Evolutionary conservation across 1,284 basidiomycete genomes (phyloP).

Genomic region (Dichomitus squalens): DNA sequence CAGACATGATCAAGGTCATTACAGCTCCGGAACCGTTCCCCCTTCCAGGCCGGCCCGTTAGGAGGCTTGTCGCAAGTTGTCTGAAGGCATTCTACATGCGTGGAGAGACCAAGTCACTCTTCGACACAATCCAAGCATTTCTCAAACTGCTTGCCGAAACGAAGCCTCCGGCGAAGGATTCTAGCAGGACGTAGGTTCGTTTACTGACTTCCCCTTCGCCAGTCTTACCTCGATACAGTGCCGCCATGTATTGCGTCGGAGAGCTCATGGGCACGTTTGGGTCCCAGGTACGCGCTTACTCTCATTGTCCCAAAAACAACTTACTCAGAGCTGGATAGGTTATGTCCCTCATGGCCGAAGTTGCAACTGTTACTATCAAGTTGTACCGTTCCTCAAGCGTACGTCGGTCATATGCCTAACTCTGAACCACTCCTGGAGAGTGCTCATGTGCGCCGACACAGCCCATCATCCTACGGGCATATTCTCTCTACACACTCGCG

Average conservation of each 20-base stretch:
- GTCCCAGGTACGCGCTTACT: conserved; percentile 61
- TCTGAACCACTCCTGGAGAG: background rate
- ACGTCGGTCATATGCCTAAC: conserved; percentile 25
- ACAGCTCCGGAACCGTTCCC: conserved; percentile 66
- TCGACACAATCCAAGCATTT: conserved; percentile 84
- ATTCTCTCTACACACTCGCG: conserved; percentile 77
- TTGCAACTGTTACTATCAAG: conserved; percentile 66
- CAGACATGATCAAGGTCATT: conserved; percentile 64
- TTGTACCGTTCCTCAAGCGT: conserved; percentile 75
- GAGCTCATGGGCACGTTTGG: conserved; percentile 88
- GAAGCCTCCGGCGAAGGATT: conserved; percentile 66
- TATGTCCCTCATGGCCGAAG: conserved; percentile 94
- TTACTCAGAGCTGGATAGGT: conserved; percentile 50
- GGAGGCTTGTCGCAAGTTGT: conserved; percentile 81
- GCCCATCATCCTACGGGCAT: conserved; percentile 82
- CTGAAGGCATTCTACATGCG: conserved; percentile 78
- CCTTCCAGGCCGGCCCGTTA: conserved; percentile 81
- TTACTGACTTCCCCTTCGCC: background rate
- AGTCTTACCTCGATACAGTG: conserved; percentile 43
- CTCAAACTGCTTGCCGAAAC: conserved; percentile 75
- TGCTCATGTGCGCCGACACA: conserved; percentile 29
- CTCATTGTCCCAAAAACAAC: conserved; percentile 7
- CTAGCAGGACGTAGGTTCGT: conserved; percentile 63
- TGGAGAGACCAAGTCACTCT: conserved; percentile 83
- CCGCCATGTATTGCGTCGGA: conserved; percentile 81